Evolutionary conservation across 2,329 filamentous ascomycete genomes (phyloP), one percentile per base, ranked within the genome.

Genomic region (Cladophialophora yegresii): DNA sequence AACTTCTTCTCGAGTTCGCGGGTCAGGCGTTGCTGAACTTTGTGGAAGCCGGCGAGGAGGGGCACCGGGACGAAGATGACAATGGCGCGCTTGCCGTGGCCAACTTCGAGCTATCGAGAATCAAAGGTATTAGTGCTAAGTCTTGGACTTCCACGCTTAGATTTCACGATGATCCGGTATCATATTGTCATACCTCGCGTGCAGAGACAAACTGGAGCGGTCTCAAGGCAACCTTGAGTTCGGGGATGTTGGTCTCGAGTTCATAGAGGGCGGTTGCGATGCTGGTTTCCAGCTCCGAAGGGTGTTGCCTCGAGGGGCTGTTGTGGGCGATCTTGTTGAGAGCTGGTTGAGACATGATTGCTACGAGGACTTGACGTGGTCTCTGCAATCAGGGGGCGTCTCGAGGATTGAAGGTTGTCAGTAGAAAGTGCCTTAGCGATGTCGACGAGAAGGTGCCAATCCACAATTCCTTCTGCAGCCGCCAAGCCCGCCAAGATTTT

Each of bases 1-100:
- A 99, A 99, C 87, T 99, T 99, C 92, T 99, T 99, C 90, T 99
- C 95, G 80, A 99, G 93, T 88, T 99, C 95, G 84, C 95, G 95
- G 83, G 95, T 99, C 80, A 99, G 89, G 80, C 95, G 93, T 87
- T 98, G 95, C 89, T 99, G 95, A 81, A 96, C 92, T 80, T 95
- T 93, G 91, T 98, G 95, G 92, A 97, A 99, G 82, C 91, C 91
- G 82, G 89, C 86, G 82, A 99, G 92, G 83, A 96, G 92, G 84
- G 95, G 95, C 82, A 99, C 95, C 81, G 95, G 95, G 87, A 99
- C 95, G 91, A 99, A 99, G 91, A 99, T 96, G 87, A 96, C 93
- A 86, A 99, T 95, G 80, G 95, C 95, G 90, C 98, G 99, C 89
- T 96, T 96, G 89, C 95, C 95, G 87, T 98, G 93, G 87, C 95